Base-by-base conservation (phyloP, 2,329 filamentous ascomycete species). In the Nemania abortiva region DNA sequence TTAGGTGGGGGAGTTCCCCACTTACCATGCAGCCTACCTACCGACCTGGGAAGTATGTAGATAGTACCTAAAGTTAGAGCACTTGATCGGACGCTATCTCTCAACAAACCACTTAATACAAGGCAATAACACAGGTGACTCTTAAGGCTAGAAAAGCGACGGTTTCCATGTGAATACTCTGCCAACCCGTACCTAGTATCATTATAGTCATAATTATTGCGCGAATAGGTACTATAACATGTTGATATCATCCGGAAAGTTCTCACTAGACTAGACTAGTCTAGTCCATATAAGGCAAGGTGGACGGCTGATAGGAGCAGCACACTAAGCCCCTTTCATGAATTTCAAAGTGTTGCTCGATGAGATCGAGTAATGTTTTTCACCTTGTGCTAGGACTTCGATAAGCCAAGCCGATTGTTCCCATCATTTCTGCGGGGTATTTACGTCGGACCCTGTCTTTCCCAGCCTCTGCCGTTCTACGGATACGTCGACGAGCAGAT, bases 301-400 rank as follows among this genome's bases (percentile, higher is more conserved):
- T 18, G 24, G 31, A 37, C 34, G 29, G 3, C n/a, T 49, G 65
- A 67, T 68, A 68, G 63, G 60, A 37, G 18, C 18, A 10, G 20
- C 9, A 29, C 29, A 20, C 52, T 54, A 52, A 20, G 13, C 58
- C 29, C n/a, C 27, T 9, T n/a, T 54, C 29, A 50, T 37, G 24
- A 22, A 18, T 45, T 11, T 24, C 55, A 52, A 75, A 75, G 70
- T 65, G 74, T 76, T 77, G 75, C 74, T 77, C 74, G 76, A 77
- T 77, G 75, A 70, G 71, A 77, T 77, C 73, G 72, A 65, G 68
- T 77, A 77, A 77, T 55, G 52, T 55, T 55, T 74, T 54, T 52
- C 58, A 66, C 65, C 47, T 34, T 29, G 29, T 50, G 47, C 27
- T n/a, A 29, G 57, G 57, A 54, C 69, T 72, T 71, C 63, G 70